These are phyloP conservation scores for Lepidium sativum DNA, from an alignment of 345 rosid species.

Conservation along the genomic window DNA sequence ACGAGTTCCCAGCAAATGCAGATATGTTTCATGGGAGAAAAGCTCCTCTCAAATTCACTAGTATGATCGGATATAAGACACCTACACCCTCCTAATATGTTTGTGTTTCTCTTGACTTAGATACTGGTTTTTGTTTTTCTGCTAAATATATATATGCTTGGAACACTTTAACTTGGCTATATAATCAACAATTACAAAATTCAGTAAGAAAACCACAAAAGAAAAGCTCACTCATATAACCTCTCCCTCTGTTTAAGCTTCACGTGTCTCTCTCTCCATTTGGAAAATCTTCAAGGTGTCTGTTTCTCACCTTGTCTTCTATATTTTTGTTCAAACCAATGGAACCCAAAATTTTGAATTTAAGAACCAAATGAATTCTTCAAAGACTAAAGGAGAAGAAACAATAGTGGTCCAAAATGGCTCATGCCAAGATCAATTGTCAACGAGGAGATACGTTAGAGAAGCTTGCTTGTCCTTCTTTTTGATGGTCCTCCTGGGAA, in stretches of 20 bases:
- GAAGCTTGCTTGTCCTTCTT: slow-evolving; percentile 81
- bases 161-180: background rate
- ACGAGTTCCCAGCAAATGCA: too few species aligned
- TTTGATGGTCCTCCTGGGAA: slow-evolving; percentile 92
- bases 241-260: background rate
- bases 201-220: slow-evolving; percentile 2
- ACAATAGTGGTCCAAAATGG: background rate
- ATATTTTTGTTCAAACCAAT: slow-evolving; percentile 8
- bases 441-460: slow-evolving; percentile 30
- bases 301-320: slow-evolving; percentile 11
- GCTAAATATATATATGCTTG: background rate
- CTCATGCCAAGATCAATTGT: slow-evolving; percentile 15
- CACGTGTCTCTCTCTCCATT: background rate
- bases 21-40: too few species aligned
- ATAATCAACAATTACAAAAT: slow-evolving; percentile 25
- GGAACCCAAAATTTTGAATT: slow-evolving; percentile 21
- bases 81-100: too few species aligned
- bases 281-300: background rate
- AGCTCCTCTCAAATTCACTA: too few species aligned
- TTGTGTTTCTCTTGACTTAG: too few species aligned
- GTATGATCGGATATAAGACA: too few species aligned
- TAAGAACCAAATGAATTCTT: slow-evolving; percentile 5
- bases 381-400: slow-evolving; percentile 5
- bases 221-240: background rate
- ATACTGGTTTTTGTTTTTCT: background rate